Evolutionary conservation across 768 basidiomycete genomes (phyloP), one percentile per base, ranked within the genome.

Genomic region (Phlegmacium glaucopus): DNA sequence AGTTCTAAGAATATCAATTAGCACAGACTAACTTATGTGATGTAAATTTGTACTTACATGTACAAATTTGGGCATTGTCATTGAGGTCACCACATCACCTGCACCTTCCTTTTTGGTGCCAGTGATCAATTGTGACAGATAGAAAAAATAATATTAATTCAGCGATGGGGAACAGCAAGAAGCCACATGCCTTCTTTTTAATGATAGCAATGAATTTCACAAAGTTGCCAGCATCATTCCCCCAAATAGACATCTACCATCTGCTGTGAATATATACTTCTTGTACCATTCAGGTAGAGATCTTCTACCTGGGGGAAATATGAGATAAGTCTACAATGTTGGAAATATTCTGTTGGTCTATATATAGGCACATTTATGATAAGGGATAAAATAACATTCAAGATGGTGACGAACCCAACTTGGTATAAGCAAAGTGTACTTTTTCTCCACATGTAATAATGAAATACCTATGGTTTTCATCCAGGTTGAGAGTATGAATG

Each of bases 201-300:
- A 85, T 80, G 27, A 87, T 68, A 10, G 79, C 69, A n/a, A 87
- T 72, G 11, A 88, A 70, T 62, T 87, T 86, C 47, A 81, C 75
- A 56, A 81, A 87, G 58, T 85, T 82, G 30, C 69, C 72, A 9
- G 78, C 84, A 88, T 85, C 77, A 87, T 85, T 4, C 87, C 87
- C 10, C 87, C 87, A 4, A 90, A 64, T 10, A 90, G 69, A 53
- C 83, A 74, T 62, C 82, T 81, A 9, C 86, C 87, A 56, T 88
- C 84, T 6, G 74, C 73, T 9, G 76, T 82, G 60, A 88, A 88
- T 36, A 88, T 77, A 51, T 85, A 87, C 67, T 87, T 88, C 65
- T 88, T 87, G 70, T 88, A 90, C 8, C 3, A 5, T 22, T 22
- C 22, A 22, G 22, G 22, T 22, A 22, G 22, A 22, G 22, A 22